Evolutionary conservation across 257 asterid species (phyloP), one percentile per base, ranked within the genome.

Genomic region (Petunia axillaris): DNA sequence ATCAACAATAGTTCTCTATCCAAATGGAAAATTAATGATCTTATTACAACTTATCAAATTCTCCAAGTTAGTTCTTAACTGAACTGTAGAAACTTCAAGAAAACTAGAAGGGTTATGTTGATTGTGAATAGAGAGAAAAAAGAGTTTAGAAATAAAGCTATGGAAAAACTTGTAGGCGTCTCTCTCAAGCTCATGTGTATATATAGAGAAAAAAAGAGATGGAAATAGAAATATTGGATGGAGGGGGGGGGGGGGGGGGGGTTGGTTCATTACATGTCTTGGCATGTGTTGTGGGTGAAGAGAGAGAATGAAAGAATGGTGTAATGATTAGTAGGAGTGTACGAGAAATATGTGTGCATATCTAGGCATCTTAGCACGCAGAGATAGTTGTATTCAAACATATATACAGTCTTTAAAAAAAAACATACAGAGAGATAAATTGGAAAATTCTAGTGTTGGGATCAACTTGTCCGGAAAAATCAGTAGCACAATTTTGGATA

Each of bases 101-200:
- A 76, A 58, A 82, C 81, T 80, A 81, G 79, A 83, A 84, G 81
- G 88, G 88, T 75, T 85, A 85, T 84, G 91, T 81, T 54, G 62
- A 64, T 79, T 67, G 82, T 85, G 84, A 87, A 84, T 78, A 82
- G 74, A 77, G 68, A 60, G 37, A 82, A 79, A 43, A 67, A 68
- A n/a, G 55, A 7, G 11, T 38, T 38, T 11, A 64, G 16, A 64
- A 10, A 63, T 8, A 3, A 3, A 25, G 3, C 4, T 6, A 11
- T 1, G 10, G 25, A 40, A 35, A 46, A 48, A 3, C 64, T 46
- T 64, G 6, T 38, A 10, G 4, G 16, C 48, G 9, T 38, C 35
- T 64, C 4, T 37, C 48, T 38, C 48, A 4, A 16, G 13, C 4
- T 50, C 40, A 4, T 48, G 44, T 71, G 77, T 48, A 71, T 71